phyloP scores from a whole-genome alignment of 148 eudicot genomes.

The Cornus controversa region DNA sequence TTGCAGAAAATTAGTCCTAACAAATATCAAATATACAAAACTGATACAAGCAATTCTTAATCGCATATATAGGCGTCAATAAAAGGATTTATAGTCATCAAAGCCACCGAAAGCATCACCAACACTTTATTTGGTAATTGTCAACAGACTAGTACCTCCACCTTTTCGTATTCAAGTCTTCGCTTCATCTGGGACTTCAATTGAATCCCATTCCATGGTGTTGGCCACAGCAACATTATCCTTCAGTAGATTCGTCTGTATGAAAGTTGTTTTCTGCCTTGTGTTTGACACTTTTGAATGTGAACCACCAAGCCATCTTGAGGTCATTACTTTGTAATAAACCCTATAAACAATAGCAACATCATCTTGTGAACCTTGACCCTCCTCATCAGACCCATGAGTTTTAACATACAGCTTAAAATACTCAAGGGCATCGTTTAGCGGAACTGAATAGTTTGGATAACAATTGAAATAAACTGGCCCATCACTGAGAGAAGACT shows the following conservation, averaged over 20 bases:
- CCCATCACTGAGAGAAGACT: background rate
- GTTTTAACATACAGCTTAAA: background rate
- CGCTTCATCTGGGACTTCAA: background rate
- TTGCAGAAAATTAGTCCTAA: too few relatives aligned
- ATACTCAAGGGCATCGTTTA: background rate
- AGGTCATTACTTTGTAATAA: background rate
- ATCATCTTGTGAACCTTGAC: background rate
- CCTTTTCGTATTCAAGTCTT: too few relatives aligned
- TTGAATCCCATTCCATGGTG: background rate
- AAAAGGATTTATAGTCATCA: too few relatives aligned
- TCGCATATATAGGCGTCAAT: too few relatives aligned
- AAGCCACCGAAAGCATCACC: too few relatives aligned
- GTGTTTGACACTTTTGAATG: background rate
- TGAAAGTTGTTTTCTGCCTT: background rate
- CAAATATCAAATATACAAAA: too few relatives aligned
- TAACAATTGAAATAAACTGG: conserved; percentile 1
- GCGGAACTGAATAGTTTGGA: background rate
- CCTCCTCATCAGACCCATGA: background rate
- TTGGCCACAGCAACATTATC: background rate
- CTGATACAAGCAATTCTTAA: too few relatives aligned
- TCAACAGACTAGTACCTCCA: too few relatives aligned
- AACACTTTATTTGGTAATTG: too few relatives aligned
- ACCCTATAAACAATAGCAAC: conserved; percentile 2
- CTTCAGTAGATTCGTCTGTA: background rate
- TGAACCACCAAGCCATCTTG: too few relatives aligned